Percentiles rank a stretch among this genome's conserved stretches.
Evolutionary conservation across 495 filamentous ascomycete genomes (phyloP).

Genomic region (Penicillium roqueforti): DNA sequence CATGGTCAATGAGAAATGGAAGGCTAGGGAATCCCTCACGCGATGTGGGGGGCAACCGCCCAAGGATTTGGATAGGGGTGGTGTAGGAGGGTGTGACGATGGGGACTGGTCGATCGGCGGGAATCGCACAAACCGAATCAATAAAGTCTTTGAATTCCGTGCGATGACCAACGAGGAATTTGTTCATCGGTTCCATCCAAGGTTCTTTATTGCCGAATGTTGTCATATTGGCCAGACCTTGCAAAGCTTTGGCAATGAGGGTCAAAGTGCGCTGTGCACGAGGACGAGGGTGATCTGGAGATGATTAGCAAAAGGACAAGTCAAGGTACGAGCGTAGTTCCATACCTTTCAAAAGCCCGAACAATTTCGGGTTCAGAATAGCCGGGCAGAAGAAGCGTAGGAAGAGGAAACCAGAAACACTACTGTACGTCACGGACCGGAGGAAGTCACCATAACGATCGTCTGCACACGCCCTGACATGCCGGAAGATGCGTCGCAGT

Average conservation of each 20-base stretch:
- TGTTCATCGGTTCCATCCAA: slow-evolving; percentile 99
- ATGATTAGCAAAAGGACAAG: slow-evolving; percentile 15
- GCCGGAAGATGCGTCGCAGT: slow-evolving; percentile 81
- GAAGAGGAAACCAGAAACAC: slow-evolving; percentile 95
- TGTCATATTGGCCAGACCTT: slow-evolving; percentile 89
- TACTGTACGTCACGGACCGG: slow-evolving; percentile 88
- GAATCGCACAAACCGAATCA: slow-evolving; percentile 78
- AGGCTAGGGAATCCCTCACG: slow-evolving; percentile 93
- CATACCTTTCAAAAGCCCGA: slow-evolving; percentile 79
- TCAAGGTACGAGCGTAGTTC: background rate
- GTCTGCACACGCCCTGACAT: slow-evolving; percentile 89
- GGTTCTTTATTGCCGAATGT: slow-evolving; percentile 92
- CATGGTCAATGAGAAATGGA: slow-evolving; percentile 89
- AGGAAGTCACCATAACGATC: slow-evolving; percentile 96
- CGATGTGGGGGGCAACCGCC: slow-evolving; percentile 72
- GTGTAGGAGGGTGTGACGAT: slow-evolving; percentile 81
- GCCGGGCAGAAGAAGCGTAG: slow-evolving; percentile 95
- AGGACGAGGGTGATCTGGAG: slow-evolving; percentile 73
- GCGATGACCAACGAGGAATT: slow-evolving; percentile 48
- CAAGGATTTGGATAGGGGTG: slow-evolving; percentile 87
- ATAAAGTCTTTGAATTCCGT: slow-evolving; percentile 79
- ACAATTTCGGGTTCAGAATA: slow-evolving; percentile 93
- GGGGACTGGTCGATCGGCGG: slow-evolving; percentile 59
- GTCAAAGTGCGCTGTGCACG: slow-evolving; percentile 88
- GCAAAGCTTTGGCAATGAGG: slow-evolving; percentile 91